Percentiles rank a stretch among this genome's conserved stretches.
Evolutionary conservation across 208 protist species (phyloP).

Genomic region (Crithidia thermophila): DNA sequence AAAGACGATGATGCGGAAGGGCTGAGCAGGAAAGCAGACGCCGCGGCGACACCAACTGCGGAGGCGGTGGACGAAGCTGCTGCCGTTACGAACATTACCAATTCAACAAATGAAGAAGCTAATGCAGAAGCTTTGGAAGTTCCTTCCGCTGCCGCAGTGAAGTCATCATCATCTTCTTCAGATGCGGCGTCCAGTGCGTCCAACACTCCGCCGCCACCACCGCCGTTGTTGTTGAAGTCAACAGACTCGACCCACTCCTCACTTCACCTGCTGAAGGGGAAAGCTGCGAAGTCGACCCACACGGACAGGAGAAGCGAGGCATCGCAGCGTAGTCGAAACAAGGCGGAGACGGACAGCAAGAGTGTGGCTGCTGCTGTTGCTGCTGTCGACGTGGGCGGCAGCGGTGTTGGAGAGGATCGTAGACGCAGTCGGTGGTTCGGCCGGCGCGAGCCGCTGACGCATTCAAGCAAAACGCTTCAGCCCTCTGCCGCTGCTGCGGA

Average conservation of each 20-base stretch:
- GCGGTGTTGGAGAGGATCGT: neutral
- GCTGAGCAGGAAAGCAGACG: too few relatives aligned
- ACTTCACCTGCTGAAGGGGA: neutral
- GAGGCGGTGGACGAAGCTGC: neutral
- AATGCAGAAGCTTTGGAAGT: neutral
- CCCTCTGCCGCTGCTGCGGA: too few relatives aligned
- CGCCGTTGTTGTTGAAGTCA: neutral
- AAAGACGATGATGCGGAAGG: too few relatives aligned
- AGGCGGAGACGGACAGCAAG: too few relatives aligned
- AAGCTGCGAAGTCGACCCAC: neutral
- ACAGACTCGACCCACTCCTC: neutral
- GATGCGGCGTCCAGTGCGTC: constrained; percentile 4
- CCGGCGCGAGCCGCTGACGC: constrained; percentile 9
- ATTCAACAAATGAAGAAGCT: neutral
- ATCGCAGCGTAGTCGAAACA: too few relatives aligned
- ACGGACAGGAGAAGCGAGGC: neutral
- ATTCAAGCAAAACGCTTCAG: too few relatives aligned
- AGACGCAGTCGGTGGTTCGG: constrained; percentile 21
- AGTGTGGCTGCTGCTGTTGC: neutral
- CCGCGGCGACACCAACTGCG: too few relatives aligned
- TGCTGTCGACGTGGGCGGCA: neutral
- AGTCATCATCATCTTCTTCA: neutral
- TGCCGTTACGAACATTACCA: neutral
- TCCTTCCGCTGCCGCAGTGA: too few relatives aligned
- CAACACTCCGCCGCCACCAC: neutral